A percentile compares a stretch with the other conserved stretches of the same genome.
These are phyloP conservation scores for Teratosphaeria nubilosa DNA, from an alignment of 2,329 filamentous ascomycete genomes.

Conservation along the genomic window DNA sequence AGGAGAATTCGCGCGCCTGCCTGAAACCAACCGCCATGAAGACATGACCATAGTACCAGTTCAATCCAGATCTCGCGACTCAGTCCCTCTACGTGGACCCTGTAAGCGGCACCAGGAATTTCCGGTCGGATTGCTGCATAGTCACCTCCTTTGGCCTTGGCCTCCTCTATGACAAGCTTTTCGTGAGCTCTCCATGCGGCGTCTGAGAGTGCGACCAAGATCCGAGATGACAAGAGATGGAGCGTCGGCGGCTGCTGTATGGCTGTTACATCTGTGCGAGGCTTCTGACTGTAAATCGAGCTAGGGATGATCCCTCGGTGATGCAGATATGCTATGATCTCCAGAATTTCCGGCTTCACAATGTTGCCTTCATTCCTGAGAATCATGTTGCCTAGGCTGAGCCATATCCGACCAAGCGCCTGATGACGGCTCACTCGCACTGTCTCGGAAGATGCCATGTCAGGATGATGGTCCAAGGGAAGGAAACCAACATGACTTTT, in stretches of 20 bases:
- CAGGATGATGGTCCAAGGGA: background rate
- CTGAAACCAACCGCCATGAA: slow-evolving; percentile 37
- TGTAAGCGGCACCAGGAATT: slow-evolving; percentile 34
- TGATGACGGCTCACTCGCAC: slow-evolving; percentile 22
- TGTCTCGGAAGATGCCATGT: background rate
- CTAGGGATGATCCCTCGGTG: slow-evolving; percentile 38
- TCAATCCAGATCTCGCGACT: slow-evolving; percentile 41
- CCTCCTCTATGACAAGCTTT: slow-evolving; percentile 18
- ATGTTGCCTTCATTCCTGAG: slow-evolving; percentile 19
- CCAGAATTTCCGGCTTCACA: slow-evolving; percentile 35
- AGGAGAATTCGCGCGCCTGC: slow-evolving; percentile 33
- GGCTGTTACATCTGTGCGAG: slow-evolving; percentile 25
- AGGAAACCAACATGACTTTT: background rate
- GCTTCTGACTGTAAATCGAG: slow-evolving; percentile 33
- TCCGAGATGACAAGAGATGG: slow-evolving; percentile 37
- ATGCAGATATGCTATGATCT: slow-evolving; percentile 39
- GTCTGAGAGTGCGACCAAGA: slow-evolving; percentile 40
- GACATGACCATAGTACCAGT: slow-evolving; percentile 42
- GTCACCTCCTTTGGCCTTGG: slow-evolving; percentile 24
- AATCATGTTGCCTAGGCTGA: slow-evolving; percentile 37
- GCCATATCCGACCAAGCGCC: slow-evolving; percentile 37
- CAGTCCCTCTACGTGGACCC: slow-evolving; percentile 30
- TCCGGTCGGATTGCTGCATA: slow-evolving; percentile 32
- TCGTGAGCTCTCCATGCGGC: slow-evolving; percentile 41
- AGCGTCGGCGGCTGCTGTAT: slow-evolving; percentile 39